Conservation (phyloP, 1,139 yeast genomes). For the Starmera stellimalicola region DNA sequence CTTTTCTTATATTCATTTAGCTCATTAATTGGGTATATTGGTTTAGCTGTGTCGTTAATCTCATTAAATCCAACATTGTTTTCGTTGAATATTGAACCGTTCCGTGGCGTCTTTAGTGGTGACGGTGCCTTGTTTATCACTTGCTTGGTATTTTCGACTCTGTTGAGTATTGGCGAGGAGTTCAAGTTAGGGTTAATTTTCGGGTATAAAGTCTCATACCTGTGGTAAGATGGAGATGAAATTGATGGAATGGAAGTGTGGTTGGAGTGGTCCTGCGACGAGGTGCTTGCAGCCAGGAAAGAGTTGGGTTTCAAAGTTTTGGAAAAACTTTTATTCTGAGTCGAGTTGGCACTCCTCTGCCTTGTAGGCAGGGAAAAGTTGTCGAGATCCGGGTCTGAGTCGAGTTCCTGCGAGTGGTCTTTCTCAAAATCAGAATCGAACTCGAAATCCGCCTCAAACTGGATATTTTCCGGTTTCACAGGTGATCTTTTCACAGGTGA, state of each 20-base stretch:
- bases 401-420: neutral
- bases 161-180: neutral
- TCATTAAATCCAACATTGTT: too few species aligned
- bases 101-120: too few species aligned
- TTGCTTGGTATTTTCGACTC: neutral
- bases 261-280: neutral
- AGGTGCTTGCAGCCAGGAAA: neutral
- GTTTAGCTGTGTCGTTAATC: neutral
- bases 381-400: neutral
- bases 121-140: neutral
- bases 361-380: neutral
- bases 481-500: constrained; percentile 1
- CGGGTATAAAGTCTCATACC: constrained; percentile 19
- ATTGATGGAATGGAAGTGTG: constrained; percentile 16
- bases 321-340: neutral
- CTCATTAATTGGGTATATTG: neutral
- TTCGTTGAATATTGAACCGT: neutral
- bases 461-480: constrained; percentile 5
- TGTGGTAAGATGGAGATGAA: constrained; percentile 25
- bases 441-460: constrained; percentile 15
- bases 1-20: neutral
- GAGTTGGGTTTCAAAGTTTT: neutral
- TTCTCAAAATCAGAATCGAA: constrained; percentile 14
- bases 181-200: neutral
- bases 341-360: too few species aligned